These are phyloP conservation scores for Eucalyptus globulus DNA, from an alignment of 345 rosid genomes.

Conservation along the genomic window DNA sequence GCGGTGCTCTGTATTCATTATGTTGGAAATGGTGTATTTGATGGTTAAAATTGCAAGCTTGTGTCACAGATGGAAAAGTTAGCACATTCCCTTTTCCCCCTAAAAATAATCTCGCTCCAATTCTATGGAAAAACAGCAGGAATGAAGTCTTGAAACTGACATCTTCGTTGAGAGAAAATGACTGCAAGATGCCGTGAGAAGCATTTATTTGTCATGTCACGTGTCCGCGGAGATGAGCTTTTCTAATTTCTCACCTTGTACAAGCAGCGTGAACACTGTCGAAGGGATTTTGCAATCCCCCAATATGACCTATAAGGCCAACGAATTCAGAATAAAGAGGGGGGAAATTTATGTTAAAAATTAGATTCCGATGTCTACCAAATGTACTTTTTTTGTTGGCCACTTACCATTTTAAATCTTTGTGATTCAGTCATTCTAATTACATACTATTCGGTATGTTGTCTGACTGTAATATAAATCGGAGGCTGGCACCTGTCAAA, in stretches of 20 bases:
- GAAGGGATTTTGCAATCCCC: no score
- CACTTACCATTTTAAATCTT: background rate
- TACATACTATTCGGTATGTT: background rate
- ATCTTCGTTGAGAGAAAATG: no score
- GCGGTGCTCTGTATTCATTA: background rate
- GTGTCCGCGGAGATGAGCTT: accelerated
- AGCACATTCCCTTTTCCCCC: background rate
- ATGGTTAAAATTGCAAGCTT: background rate
- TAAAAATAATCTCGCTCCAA: background rate
- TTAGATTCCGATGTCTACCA: background rate
- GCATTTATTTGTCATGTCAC: accelerated
- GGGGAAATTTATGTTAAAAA: no score
- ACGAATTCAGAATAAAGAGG: no score
- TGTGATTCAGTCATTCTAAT: background rate
- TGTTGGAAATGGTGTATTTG: background rate
- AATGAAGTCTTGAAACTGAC: background rate
- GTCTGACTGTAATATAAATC: background rate
- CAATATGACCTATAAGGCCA: no score
- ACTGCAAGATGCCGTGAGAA: background rate
- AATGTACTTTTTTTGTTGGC: background rate
- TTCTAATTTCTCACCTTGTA: accelerated
- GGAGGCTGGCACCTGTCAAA: background rate
- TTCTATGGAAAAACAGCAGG: background rate
- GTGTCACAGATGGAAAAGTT: background rate
- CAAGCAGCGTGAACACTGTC: no score